phyloP scores from a whole-genome alignment of 495 filamentous ascomycete genomes.

The Tuber microsphaerosporum region DNA sequence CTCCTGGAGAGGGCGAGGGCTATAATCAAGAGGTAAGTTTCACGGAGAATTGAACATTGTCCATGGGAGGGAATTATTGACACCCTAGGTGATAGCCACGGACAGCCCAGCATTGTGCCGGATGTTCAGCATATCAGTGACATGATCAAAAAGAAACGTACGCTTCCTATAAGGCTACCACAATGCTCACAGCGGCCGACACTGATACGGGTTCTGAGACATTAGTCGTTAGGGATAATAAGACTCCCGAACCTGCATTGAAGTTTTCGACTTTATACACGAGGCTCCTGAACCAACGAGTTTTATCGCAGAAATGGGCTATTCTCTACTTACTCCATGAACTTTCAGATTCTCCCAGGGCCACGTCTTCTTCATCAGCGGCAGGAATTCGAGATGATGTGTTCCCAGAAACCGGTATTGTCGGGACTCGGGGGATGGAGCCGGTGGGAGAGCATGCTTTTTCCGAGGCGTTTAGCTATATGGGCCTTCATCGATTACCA shows the following conservation, averaged over 20 bases:
- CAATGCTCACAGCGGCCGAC: slow-evolving; percentile 4
- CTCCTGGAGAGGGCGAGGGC: slow-evolving; percentile 50
- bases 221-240: slow-evolving; percentile 61
- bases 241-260: slow-evolving; percentile 74
- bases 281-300: slow-evolving; percentile 75
- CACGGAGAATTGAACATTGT: slow-evolving; percentile 13
- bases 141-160: slow-evolving; percentile 73
- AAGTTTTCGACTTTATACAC: slow-evolving; percentile 84
- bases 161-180: not conserved
- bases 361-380: slow-evolving; percentile 44
- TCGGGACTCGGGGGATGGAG: not conserved
- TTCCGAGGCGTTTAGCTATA: slow-evolving; percentile 37
- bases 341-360: slow-evolving; percentile 59
- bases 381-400: slow-evolving; percentile 15
- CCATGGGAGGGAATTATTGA: slow-evolving; percentile 10
- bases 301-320: slow-evolving; percentile 91
- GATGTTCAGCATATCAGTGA: slow-evolving; percentile 87
- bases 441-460: slow-evolving; percentile 29
- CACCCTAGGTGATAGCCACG: slow-evolving; percentile 16
- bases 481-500: slow-evolving; percentile 40
- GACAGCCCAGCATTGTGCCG: slow-evolving; percentile 44
- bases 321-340: slow-evolving; percentile 85
- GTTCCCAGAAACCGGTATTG: slow-evolving; percentile 13
- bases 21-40: slow-evolving; percentile 48
- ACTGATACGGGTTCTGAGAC: slow-evolving; percentile 4